Conservation (phyloP, 768 basidiomycete species). For the Vararia minispora region DNA sequence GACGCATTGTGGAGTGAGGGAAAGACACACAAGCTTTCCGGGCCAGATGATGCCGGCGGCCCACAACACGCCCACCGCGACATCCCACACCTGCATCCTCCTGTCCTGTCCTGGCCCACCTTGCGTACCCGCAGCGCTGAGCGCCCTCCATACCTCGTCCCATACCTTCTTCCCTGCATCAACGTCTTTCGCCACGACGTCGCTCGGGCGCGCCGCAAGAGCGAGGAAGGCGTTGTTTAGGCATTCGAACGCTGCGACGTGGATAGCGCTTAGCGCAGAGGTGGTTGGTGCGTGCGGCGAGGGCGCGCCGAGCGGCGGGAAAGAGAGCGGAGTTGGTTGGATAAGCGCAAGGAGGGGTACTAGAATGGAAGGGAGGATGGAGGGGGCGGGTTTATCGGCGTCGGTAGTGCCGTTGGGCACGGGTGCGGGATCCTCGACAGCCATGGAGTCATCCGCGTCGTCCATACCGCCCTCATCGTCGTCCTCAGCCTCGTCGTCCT, state of each 20-base stretch:
- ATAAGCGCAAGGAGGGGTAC: conserved; percentile 57
- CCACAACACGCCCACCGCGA: conserved; percentile 78
- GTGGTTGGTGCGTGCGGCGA: conserved; percentile 86
- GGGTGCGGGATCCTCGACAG: conserved; percentile 15
- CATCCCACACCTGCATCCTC: conserved; percentile 66
- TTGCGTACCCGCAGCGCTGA: conserved; percentile 49
- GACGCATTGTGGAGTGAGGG: background rate
- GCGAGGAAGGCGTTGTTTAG: conserved; percentile 84
- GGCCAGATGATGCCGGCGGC: conserved; percentile 74
- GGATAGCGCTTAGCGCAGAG: conserved; percentile 72
- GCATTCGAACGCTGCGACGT: conserved; percentile 79
- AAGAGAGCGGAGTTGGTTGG: conserved; percentile 71
- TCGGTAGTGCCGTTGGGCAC: background rate
- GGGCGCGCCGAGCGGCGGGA: conserved; percentile 55
- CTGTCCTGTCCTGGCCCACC: conserved; percentile 52
- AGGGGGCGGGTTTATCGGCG: conserved; percentile 19
- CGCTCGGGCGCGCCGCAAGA: conserved; percentile 37
- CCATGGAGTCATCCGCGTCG: conserved; percentile 20
- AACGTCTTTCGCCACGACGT: conserved; percentile 31
- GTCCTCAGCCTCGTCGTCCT: conserved; percentile 31
- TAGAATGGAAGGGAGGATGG: conserved; percentile 52
- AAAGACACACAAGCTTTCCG: conserved; percentile 40
- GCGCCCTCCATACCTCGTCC: conserved; percentile 52
- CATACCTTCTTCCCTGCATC: conserved; percentile 47
- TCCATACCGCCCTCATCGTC: conserved; percentile 26